These are phyloP conservation scores for Papiliotrema flavescens DNA, from an alignment of 1,284 basidiomycete genomes.

Conservation along the genomic window DNA sequence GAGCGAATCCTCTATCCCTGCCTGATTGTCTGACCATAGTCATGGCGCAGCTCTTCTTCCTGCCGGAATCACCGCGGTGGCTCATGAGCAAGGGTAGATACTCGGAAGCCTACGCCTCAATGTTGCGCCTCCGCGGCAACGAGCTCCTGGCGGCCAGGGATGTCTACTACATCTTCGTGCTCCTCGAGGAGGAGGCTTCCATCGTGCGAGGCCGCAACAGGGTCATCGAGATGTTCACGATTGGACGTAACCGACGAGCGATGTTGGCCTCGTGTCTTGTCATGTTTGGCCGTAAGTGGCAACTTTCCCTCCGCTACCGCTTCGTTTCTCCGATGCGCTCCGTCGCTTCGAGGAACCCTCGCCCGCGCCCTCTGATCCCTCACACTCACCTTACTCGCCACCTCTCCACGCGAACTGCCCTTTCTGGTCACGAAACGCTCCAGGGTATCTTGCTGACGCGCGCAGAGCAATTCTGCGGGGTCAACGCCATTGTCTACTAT, in stretches of 20 bases:
- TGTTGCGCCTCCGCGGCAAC: conserved; percentile 62
- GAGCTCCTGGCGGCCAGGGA: conserved; percentile 70
- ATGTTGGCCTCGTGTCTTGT: conserved; percentile 63
- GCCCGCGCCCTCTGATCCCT: no score
- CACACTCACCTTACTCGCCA: no score
- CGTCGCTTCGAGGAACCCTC: no score
- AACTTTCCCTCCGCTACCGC: no score
- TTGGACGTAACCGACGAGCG: conserved; percentile 69
- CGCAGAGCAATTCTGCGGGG: conserved; percentile 38
- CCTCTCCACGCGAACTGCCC: no score
- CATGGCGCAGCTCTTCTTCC: conserved; percentile 7
- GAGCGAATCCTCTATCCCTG: conserved; percentile 9
- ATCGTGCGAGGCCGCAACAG: conserved; percentile 53
- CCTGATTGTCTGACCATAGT: conserved; percentile 50
- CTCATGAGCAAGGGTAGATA: conserved; percentile 58
- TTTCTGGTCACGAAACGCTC: no score
- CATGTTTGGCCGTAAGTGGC: conserved; percentile 53
- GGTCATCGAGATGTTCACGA: conserved; percentile 63
- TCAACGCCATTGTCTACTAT: conserved; percentile 53
- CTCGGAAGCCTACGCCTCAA: conserved; percentile 61
- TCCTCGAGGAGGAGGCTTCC: conserved; percentile 62
- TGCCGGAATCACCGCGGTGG: conserved; percentile 30
- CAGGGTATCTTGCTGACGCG: conserved; percentile 61
- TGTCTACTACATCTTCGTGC: conserved; percentile 60
- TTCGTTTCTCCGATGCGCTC: no score